Percentiles rank a stretch among this genome's conserved stretches.
Conservation (phyloP, 257 asterid species). For the Solanum clarkiae region DNA sequence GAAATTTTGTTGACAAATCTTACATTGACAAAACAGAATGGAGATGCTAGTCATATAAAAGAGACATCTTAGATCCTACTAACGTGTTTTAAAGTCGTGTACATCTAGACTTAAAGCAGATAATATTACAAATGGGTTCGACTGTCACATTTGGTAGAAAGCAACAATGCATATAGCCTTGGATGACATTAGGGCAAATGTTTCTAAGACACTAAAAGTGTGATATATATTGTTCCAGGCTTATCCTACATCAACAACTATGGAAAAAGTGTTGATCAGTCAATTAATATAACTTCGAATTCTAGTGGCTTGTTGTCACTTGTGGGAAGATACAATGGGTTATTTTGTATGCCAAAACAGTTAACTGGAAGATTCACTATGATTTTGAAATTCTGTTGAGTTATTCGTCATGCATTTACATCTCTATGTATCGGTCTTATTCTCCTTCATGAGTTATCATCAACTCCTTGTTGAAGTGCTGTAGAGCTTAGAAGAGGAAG, state of each 20-base stretch:
- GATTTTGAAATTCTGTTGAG: neutral
- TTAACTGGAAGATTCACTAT: neutral
- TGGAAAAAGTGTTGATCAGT: neutral
- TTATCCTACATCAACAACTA: neutral
- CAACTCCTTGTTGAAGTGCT: neutral
- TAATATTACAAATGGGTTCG: neutral
- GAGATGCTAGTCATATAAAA: neutral
- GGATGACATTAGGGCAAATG: neutral
- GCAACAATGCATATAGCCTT: neutral
- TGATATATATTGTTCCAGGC: neutral
- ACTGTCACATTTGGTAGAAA: neutral
- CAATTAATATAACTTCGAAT: neutral
- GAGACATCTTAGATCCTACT: neutral
- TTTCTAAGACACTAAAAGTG: neutral
- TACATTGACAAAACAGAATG: neutral
- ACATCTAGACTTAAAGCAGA: neutral
- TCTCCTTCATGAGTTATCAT: neutral
- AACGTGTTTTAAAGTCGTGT: neutral
- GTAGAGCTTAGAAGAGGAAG: neutral
- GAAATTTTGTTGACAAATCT: neutral
- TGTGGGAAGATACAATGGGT: neutral
- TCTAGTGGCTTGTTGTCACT: neutral
- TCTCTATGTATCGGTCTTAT: neutral
- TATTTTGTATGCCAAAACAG: neutral
- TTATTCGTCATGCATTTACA: neutral